Base-by-base conservation (phyloP, 2,329 filamentous ascomycete genomes). In the Hypoxylon sp. region DNA sequence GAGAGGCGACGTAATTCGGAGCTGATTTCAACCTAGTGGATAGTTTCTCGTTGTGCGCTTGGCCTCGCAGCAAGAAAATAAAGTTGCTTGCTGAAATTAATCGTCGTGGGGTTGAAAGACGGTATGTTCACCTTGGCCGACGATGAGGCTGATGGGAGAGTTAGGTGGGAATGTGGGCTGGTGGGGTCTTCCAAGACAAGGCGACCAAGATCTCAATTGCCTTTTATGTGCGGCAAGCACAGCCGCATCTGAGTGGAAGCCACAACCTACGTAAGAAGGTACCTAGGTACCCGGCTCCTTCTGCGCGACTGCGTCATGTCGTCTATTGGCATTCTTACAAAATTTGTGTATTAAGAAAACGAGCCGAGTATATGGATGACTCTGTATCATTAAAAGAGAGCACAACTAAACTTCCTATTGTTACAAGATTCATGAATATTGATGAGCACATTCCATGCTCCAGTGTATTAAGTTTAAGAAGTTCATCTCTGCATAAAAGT, bases 161-260 rank as follows among this genome's bases (percentile, higher is more conserved):
- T 65, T 63, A 34, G 63, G 63, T 62, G 63, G 37, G 52, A 69
- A 69, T 37, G 60, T 61, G 67, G 67, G 50, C 7, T 67, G 57
- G 67, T 69, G 67, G 67, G 67, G 67, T 60, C 53, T 25, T 48
- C 23, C 43, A 41, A 30, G 54, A 46, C 48, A 41, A 62, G 61
- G 57, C 65, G 54, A 56, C 46, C 45, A 41, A 61, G 53, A 62
- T 63, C 59, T 58, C 14, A 63, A 63, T 54, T 59, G 47, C 61
- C 37, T 57, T 61, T 67, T 64, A 56, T 37, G 53, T 50, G 45
- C 23, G n/a, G 32, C 12, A 47, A 47, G 43, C 43, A 47, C 43
- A n/a, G 25, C 25, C 21, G 12, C 25, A 47, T 27, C 14, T 27
- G 25, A 25, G 19, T 12, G 9, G 23, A 47, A 47, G 43, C 43